phyloP scores from a whole-genome alignment of 805 yeast species.

The Lipomyces spencermartinsiae region DNA sequence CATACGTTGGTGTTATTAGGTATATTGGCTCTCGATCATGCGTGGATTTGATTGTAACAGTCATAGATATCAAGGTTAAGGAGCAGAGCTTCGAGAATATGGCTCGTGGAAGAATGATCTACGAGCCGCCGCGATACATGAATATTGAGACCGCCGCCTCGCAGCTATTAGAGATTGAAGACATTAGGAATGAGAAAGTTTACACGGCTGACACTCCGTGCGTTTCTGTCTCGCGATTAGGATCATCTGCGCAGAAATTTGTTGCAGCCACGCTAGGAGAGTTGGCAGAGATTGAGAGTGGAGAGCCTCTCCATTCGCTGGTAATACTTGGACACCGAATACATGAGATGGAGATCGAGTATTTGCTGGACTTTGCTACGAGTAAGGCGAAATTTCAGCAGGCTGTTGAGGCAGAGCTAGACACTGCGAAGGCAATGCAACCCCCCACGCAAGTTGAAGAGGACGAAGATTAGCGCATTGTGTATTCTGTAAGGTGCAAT shows the following conservation, averaged over 20 bases:
- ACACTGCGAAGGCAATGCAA: constrained; percentile 24
- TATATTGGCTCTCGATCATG: not conserved
- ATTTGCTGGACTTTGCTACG: constrained; percentile 75
- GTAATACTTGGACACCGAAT: constrained; percentile 89
- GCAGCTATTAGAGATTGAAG: constrained; percentile 89
- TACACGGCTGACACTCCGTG: constrained; percentile 90
- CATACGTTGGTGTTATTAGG: constrained; percentile 86
- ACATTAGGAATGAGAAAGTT: constrained; percentile 72
- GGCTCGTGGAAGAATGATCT: constrained; percentile 89
- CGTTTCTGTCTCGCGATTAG: constrained; percentile 89
- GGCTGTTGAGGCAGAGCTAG: constrained; percentile 52
- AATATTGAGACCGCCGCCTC: constrained; percentile 85
- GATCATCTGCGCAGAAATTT: constrained; percentile 81
- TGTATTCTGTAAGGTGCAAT: not conserved
- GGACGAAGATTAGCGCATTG: constrained; percentile 22
- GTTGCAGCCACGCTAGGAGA: constrained; percentile 84
- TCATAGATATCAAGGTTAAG: constrained; percentile 79
- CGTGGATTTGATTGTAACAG: not conserved
- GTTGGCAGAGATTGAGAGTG: constrained; percentile 82
- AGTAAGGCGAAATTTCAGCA: constrained; percentile 58
- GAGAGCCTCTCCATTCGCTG: constrained; percentile 92
- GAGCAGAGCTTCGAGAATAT: constrained; percentile 94
- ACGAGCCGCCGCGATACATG: constrained; percentile 98
- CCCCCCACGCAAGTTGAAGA: constrained; percentile 18
- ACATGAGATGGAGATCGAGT: constrained; percentile 91